A percentile compares a stretch with the other conserved stretches of the same genome.
These are phyloP conservation scores for Coemansia sp. DNA, from an alignment of 192 early-diverging fungal genomes.

Conservation along the genomic window DNA sequence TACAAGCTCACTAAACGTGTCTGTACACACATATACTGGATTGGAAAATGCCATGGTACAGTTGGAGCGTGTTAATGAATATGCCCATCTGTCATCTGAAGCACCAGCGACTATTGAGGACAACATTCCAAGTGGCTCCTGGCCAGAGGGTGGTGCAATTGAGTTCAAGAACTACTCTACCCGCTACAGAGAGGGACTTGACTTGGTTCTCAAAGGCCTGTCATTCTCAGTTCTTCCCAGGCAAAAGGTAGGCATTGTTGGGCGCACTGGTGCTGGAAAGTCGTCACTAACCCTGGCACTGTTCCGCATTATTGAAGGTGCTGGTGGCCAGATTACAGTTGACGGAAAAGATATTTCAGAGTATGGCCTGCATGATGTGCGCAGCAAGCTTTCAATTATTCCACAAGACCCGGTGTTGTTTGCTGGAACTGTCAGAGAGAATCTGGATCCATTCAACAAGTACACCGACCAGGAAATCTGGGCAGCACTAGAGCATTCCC, in stretches of 20 bases:
- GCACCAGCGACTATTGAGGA: background rate
- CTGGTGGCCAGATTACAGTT: slow-evolving; percentile 59
- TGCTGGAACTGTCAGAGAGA: slow-evolving; percentile 62
- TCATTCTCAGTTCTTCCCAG: slow-evolving; percentile 31
- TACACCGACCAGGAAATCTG: slow-evolving; percentile 65
- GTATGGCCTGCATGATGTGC: slow-evolving; percentile 51
- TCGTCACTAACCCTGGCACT: slow-evolving; percentile 57
- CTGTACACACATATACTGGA: background rate
- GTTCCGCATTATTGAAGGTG: slow-evolving; percentile 62
- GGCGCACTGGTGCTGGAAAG: slow-evolving; percentile 56
- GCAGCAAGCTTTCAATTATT: slow-evolving; percentile 74
- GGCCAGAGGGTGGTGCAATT: background rate
- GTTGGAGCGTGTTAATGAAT: slow-evolving; percentile 2
- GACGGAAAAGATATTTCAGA: slow-evolving; percentile 63
- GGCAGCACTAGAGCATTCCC: slow-evolving; percentile 65
- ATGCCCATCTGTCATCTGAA: background rate
- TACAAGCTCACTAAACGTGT: background rate
- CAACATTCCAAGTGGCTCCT: background rate
- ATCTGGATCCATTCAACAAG: slow-evolving; percentile 52
- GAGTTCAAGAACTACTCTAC: slow-evolving; percentile 11
- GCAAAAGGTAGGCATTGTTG: slow-evolving; percentile 53
- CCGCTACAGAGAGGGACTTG: slow-evolving; percentile 51
- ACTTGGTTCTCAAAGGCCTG: slow-evolving; percentile 66
- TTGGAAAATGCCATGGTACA: background rate
- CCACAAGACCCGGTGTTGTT: slow-evolving; percentile 83